A percentile compares a stretch with the other conserved stretches of the same genome.
phyloP scores from a whole-genome alignment of 2,329 filamentous ascomycete genomes.

The Botryosphaeria dothidea region DNA sequence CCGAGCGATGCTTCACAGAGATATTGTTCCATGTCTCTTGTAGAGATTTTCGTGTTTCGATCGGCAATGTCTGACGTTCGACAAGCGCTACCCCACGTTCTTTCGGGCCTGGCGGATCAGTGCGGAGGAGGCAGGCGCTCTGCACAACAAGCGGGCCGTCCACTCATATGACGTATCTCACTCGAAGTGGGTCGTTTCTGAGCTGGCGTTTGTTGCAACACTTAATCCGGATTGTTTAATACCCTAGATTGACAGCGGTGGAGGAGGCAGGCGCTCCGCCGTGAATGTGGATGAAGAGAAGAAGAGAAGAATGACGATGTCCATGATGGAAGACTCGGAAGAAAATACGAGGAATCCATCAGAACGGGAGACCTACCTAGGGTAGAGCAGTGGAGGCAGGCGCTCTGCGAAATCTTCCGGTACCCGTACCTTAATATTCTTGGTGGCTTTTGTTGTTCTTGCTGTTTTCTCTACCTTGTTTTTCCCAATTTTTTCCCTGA shows the following conservation, averaged over 20 bases:
- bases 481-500: neutral
- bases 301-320: neutral
- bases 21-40: neutral
- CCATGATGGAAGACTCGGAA: conserved; percentile 6
- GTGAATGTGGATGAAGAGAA: neutral
- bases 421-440: conserved; percentile 4
- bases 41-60: conserved; percentile 2
- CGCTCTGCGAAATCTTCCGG: conserved; percentile 11
- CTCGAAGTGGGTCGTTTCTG: conserved; percentile 1
- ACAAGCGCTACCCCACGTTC: conserved; percentile 1
- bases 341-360: neutral
- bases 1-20: neutral
- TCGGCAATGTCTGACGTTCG: neutral
- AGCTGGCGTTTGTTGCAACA: neutral
- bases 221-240: conserved; percentile 6
- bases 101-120: conserved; percentile 1
- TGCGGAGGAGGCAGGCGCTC: conserved; percentile 19
- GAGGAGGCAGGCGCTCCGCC: conserved; percentile 19
- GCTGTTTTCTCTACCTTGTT: neutral
- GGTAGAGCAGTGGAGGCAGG: conserved; percentile 17
- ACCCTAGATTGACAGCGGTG: conserved; percentile 14
- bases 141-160: conserved; percentile 8
- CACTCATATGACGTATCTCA: neutral
- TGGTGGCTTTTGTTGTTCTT: neutral
- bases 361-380: neutral